Base-by-base conservation (phyloP, 257 asterid genomes). In the Solanum boliviense region DNA sequence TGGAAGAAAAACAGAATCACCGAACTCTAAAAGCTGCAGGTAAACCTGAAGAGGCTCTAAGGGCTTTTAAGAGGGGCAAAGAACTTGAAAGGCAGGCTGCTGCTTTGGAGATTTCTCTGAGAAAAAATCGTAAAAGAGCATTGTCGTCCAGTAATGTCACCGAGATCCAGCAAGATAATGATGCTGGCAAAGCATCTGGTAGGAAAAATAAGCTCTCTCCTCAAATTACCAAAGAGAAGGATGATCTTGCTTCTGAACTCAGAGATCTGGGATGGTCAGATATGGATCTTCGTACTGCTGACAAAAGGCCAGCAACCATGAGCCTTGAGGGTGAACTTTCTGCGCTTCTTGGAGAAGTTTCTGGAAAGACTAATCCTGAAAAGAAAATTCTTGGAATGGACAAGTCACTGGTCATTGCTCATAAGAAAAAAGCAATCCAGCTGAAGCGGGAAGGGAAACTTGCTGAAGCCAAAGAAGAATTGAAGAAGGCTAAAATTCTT, bases 231-330 rank as follows among this genome's bases (percentile, higher is more conserved):
- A 90, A 91, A 89, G 96, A 88, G 86, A 92, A 92, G 75, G 95
- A 96, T 85, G 98, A 97, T 91, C 91, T 97, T 89, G 93, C 96
- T 65, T 84, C 96, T 84, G 99, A 95, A 82, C 98, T 97, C 83
- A 96, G 91, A 93, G 98, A 94, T 87, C 87, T 97, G 90, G 99
- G 99, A 86, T 97, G 99, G 99, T 95, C 98, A n/a, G 99, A 96
- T 89, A 60, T 88, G 88, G 99, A 97, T 89, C 92, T 97, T 82
- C 95, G 73, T 76, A 91, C 87, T 68, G 89, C 93, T 68, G 97
- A 93, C 48, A 95, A 91, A 88, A 92, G 74, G 91, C 94, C 98
- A 4, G 93, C 91, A 62, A 88, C 89, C 56, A 39, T 93, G 91
- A 91, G 92, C 86, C 76, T 96, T 90, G 99, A 96, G 91, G 95